Evolutionary conservation across 2,329 filamentous ascomycete species (phyloP).

Genomic region (Penicillium sp.): DNA sequence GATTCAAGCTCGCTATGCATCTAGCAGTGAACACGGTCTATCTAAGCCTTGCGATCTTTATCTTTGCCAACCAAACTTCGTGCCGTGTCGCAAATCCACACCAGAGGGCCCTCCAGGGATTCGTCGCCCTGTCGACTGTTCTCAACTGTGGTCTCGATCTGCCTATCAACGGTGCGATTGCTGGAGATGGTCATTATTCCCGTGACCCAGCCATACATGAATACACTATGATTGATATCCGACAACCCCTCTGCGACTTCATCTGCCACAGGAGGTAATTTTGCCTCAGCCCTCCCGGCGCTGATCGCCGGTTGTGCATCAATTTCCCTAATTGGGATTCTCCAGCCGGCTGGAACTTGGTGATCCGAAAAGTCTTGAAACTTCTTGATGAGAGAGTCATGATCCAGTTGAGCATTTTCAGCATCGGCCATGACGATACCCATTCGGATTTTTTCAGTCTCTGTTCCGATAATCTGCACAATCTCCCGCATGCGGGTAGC

Average conservation of each 20-base stretch:
- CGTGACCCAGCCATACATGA: slow-evolving; percentile 63
- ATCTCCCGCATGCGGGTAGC: slow-evolving; percentile 62
- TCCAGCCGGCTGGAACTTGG: slow-evolving; percentile 48
- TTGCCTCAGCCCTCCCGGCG: slow-evolving; percentile 28
- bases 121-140: slow-evolving; percentile 45
- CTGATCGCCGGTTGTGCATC: slow-evolving; percentile 43
- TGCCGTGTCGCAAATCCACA: slow-evolving; percentile 61
- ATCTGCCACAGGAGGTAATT: slow-evolving; percentile 43
- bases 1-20: background rate
- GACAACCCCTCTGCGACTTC: slow-evolving; percentile 48
- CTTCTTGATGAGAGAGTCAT: slow-evolving; percentile 29
- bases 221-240: slow-evolving; percentile 62
- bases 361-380: slow-evolving; percentile 50
- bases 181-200: slow-evolving; percentile 63
- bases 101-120: slow-evolving; percentile 51
- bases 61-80: slow-evolving; percentile 63
- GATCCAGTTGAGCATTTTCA: slow-evolving; percentile 29
- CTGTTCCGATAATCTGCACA: slow-evolving; percentile 57
- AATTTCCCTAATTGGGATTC: slow-evolving; percentile 57
- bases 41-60: slow-evolving; percentile 41
- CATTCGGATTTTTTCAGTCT: slow-evolving; percentile 55
- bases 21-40: slow-evolving; percentile 1
- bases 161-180: slow-evolving; percentile 61
- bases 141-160: slow-evolving; percentile 57
- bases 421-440: slow-evolving; percentile 52